phyloP scores from a whole-genome alignment of 257 asterid genomes.

The Ajuga chamaepitys region DNA sequence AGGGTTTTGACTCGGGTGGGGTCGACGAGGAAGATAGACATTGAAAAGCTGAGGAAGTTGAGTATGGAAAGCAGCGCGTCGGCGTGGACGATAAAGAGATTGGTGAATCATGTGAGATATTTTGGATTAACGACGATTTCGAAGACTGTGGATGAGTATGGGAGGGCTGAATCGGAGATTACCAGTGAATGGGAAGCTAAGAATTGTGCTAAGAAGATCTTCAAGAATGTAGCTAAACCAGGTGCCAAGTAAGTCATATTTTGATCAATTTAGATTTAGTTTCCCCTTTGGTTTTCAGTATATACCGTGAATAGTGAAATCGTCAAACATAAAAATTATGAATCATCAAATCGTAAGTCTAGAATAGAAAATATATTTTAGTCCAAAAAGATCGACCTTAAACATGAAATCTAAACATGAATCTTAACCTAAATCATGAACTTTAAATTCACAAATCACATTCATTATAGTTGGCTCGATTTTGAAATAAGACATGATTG shows the following conservation, averaged over 20 bases:
- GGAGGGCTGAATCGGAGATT: constrained; percentile 29
- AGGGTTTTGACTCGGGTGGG: constrained; percentile 25
- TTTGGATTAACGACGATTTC: constrained; percentile 51
- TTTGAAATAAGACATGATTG: too few species aligned
- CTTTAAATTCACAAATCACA: too few species aligned
- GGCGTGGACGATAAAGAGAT: constrained; percentile 50
- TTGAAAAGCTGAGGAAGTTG: constrained; percentile 44
- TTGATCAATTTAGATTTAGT: too few species aligned
- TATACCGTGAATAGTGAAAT: too few species aligned
- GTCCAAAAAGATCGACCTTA: too few species aligned
- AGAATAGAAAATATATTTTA: too few species aligned
- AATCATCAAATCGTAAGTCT: too few species aligned
- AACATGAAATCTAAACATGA: too few species aligned
- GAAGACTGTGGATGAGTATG: constrained; percentile 40
- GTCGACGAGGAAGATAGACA: constrained; percentile 39
- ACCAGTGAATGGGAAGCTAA: constrained; percentile 52
- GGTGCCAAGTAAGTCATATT: constrained; percentile 55
- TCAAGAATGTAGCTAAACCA: constrained; percentile 54
- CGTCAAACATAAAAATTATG: too few species aligned
- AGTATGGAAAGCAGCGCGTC: constrained; percentile 40
- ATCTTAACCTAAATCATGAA: too few species aligned
- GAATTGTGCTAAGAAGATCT: constrained; percentile 41
- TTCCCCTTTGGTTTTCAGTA: too few species aligned
- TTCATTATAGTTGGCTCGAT: too few species aligned
- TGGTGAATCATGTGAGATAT: constrained; percentile 44